phyloP scores from a whole-genome alignment of 2,329 filamentous ascomycete genomes.

The Zelopaecilomyces penicillatus region DNA sequence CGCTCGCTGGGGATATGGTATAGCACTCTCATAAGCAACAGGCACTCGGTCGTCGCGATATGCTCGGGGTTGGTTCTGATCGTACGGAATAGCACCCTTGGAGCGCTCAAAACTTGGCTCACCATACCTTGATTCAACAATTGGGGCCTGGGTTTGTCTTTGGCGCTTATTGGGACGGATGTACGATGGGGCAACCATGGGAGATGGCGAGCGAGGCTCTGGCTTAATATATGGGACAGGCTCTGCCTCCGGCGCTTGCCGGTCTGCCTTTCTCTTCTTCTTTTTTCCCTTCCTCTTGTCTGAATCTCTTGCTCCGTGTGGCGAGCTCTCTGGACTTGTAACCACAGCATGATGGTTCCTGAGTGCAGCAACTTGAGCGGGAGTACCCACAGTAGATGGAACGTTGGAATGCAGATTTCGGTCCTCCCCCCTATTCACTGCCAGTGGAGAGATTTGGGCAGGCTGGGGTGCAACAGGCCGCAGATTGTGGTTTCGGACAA shows the following conservation, averaged over 20 bases:
- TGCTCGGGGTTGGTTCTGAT: slow-evolving; percentile 21
- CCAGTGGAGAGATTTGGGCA: slow-evolving; percentile 56
- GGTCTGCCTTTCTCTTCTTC: slow-evolving; percentile 47
- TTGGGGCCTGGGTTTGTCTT: slow-evolving; percentile 37
- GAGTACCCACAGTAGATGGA: slow-evolving; percentile 17
- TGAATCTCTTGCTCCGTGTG: slow-evolving; percentile 38
- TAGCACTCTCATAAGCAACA: slow-evolving; percentile 24
- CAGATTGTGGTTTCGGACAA: slow-evolving; percentile 66
- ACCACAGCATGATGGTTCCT: slow-evolving; percentile 39
- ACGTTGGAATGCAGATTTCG: neutral
- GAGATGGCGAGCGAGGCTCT: slow-evolving; percentile 57
- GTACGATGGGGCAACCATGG: slow-evolving; percentile 43
- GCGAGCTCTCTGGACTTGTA: slow-evolving; percentile 54
- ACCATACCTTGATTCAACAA: slow-evolving; percentile 16
- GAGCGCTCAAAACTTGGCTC: slow-evolving; percentile 37
- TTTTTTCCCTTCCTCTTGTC: slow-evolving; percentile 44
- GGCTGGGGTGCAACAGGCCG: slow-evolving; percentile 69
- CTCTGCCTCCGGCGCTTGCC: slow-evolving; percentile 37
- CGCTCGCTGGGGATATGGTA: slow-evolving; percentile 16
- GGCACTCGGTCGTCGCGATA: slow-evolving; percentile 23
- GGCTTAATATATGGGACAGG: slow-evolving; percentile 51
- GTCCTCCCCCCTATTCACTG: slow-evolving; percentile 33
- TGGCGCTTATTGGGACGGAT: slow-evolving; percentile 49
- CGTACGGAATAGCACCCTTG: slow-evolving; percentile 25
- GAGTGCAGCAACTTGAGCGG: slow-evolving; percentile 50